Conservation (phyloP, 1,284 basidiomycete species). For the Rhodotorula mucilaginosa region DNA sequence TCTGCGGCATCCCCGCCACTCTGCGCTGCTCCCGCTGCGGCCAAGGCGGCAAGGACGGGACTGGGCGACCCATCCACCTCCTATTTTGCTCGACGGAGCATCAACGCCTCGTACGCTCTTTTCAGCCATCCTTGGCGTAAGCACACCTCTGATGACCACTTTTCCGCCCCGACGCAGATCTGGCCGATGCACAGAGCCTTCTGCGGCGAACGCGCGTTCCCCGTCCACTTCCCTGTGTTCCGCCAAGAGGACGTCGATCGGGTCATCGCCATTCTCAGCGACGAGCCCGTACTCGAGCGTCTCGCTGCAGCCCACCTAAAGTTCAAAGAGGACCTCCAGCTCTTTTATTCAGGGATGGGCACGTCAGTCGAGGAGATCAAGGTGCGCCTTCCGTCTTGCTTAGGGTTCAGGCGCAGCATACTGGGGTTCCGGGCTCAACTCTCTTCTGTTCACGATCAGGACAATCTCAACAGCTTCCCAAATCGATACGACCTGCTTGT, state of each 20-base stretch:
- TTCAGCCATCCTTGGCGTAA: too few species aligned
- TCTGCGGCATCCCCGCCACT: background rate
- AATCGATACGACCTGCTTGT: too few species aligned
- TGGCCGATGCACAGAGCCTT: conserved; percentile 3
- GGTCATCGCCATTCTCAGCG: background rate
- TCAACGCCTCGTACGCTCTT: background rate
- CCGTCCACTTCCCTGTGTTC: background rate
- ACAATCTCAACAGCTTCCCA: too few species aligned
- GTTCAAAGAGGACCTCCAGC: background rate
- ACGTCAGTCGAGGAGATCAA: background rate
- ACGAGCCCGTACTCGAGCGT: background rate
- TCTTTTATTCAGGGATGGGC: background rate
- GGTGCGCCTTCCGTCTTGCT: too few species aligned
- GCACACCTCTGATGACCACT: too few species aligned
- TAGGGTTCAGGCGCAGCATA: too few species aligned
- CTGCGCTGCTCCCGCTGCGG: background rate
- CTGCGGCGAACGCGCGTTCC: background rate
- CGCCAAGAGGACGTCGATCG: background rate
- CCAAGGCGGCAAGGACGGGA: too few species aligned
- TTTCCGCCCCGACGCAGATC: background rate
- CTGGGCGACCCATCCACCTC: background rate
- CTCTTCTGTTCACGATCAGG: too few species aligned
- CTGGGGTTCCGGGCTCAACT: background rate
- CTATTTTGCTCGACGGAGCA: conserved; percentile 2
- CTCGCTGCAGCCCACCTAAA: background rate